Conservation (phyloP, 2,329 filamentous ascomycete species). For the Bipolaris gigantea region DNA sequence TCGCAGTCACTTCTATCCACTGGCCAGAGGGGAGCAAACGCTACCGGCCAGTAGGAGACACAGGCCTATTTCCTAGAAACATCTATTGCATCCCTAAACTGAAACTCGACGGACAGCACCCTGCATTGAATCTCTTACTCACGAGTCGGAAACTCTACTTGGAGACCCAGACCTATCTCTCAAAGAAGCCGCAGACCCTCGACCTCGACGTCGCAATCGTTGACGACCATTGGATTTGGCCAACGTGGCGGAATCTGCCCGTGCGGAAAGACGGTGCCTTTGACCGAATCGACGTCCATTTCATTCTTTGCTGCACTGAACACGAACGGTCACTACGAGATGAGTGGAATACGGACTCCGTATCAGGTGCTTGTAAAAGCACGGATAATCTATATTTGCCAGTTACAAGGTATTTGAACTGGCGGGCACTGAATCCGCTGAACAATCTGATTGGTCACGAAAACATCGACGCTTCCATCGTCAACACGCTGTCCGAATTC, state of each 20-base stretch:
- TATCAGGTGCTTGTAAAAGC: neutral
- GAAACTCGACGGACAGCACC: neutral
- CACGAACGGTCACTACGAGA: slow-evolving; percentile 1
- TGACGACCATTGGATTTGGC: slow-evolving; percentile 21
- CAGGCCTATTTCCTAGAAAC: neutral
- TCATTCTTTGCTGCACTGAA: slow-evolving; percentile 14
- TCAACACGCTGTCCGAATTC: neutral
- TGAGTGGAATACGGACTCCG: neutral
- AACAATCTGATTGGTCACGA: neutral
- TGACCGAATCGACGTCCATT: slow-evolving; percentile 11
- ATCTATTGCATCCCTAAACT: neutral
- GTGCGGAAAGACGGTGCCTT: neutral
- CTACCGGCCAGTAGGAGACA: neutral
- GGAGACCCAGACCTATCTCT: slow-evolving; percentile 8
- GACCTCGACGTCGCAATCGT: slow-evolving; percentile 18
- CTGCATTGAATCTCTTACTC: slow-evolving; percentile 7
- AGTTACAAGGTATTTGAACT: neutral
- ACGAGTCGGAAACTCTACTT: slow-evolving; percentile 4
- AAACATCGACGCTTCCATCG: neutral
- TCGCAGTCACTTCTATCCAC: neutral
- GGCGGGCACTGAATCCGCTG: neutral
- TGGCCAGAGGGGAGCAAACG: neutral
- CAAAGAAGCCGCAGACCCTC: slow-evolving; percentile 4
- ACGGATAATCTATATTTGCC: neutral
- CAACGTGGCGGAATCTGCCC: slow-evolving; percentile 15